Base-by-base conservation (phyloP, 495 filamentous ascomycete species). In the Penicillium silybi region DNA sequence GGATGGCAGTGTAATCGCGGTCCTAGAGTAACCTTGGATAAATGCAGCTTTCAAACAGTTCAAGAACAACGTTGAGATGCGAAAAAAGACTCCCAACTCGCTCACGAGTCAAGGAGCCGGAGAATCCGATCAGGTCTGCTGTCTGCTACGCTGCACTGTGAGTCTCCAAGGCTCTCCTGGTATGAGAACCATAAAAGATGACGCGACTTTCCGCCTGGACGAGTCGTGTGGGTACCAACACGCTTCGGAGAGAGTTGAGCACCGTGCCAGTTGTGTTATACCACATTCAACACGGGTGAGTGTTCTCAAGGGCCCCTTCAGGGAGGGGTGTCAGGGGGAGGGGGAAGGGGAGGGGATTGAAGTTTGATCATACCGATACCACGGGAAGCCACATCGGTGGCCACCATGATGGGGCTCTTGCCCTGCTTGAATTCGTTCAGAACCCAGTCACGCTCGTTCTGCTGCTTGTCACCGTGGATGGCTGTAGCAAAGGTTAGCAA, bases 401-500 rank as follows among this genome's bases (percentile, higher is more conserved):
- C 93, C 50, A 98, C 89, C 70, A 98, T 81, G 53, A 96, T 82
- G 43, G 88, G 87, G 52, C 90, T 92, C 56, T 84, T 81, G 75
- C 93, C 92, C 59, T 90, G 90, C 85, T 97, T 98, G 82, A 98
- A 98, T 70, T 98, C 93, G 67, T 97, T 95, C 69, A 98, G 78
- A 61, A 98, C 93, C 93, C 93, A 98, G 76, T 98, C 93, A 76
- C 93, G 91, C 75, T 98, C 93, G 67, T 97, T 95, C 69, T 98
- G 93, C 64, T 96, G 92, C 78, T 98, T 98, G 81, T 98, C 93
- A 64, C 93, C 93, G 79, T 98, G 93, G 62, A 98, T 98, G 43
- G 93, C 91, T 91, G 52, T 27, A 23, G 23, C 42, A 42, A 13
- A 43, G 23, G 70, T 88, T 78, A 87, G 82, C 49, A 61, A 48